Conservation (phyloP, 768 basidiomycete genomes). For the Panus rudis region DNA sequence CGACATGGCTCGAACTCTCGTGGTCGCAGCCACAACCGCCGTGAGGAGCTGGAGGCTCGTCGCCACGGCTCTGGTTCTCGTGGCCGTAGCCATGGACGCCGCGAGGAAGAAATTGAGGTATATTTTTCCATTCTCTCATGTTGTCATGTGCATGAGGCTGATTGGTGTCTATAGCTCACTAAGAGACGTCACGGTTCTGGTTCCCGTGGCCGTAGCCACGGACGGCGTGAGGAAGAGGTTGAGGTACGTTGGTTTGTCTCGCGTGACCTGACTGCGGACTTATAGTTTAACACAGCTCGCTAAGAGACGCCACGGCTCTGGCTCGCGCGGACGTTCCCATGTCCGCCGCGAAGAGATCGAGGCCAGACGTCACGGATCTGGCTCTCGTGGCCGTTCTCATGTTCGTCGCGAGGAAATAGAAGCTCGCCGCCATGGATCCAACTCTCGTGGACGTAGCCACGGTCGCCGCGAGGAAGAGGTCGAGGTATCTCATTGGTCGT, state of each 20-base stretch:
- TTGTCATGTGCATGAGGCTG: constrained; percentile 1
- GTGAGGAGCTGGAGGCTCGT: constrained; percentile 3
- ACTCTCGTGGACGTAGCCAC: constrained; percentile 3
- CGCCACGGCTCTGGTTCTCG: constrained; percentile 8
- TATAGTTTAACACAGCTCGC: constrained; percentile 1
- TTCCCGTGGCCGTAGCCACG: constrained; percentile 3
- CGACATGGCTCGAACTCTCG: constrained; percentile 8
- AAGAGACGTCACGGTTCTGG: constrained; percentile 9
- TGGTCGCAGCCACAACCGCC: constrained; percentile 1
- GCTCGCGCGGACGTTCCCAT: constrained; percentile 1
- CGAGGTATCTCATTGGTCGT: neutral
- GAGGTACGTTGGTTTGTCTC: too few relatives aligned
- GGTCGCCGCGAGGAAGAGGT: constrained; percentile 1
- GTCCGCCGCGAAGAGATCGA: constrained; percentile 1
- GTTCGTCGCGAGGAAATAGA: constrained; percentile 5
- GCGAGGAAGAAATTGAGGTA: constrained; percentile 5
- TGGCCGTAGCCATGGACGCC: constrained; percentile 3
- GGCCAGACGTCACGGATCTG: constrained; percentile 3
- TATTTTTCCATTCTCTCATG: neutral
- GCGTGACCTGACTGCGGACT: constrained; percentile 1
- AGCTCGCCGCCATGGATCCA: constrained; percentile 9
- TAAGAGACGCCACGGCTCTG: constrained; percentile 5
- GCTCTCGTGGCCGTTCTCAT: constrained; percentile 1
- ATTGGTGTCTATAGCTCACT: too few relatives aligned
- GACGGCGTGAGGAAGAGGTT: constrained; percentile 7